Base-by-base conservation (phyloP, 2,329 filamentous ascomycete species). In the Xylariaceae sp. region DNA sequence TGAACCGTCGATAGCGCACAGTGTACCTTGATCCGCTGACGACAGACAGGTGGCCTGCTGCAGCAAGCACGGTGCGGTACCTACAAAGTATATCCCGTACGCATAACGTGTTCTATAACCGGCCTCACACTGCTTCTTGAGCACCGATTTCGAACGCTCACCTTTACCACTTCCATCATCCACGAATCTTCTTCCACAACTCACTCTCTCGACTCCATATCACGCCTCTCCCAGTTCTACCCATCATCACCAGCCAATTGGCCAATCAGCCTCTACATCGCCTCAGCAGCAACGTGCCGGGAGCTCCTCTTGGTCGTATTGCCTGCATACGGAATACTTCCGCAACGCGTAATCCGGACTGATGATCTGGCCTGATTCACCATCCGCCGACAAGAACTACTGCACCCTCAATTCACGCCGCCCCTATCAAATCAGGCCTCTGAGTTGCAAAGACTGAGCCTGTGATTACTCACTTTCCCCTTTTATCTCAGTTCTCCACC, bases 351-450 rank as follows among this genome's bases (percentile, higher is more conserved):
- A 23, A 23, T 23, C 23, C 23, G 23, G 23, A 53, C 56, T 60
- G 61, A 61, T 65, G 61, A 65, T 65, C 64, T 65, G 64, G 61
- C 64, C 64, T 61, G 54, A 64, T 61, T 61, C 35, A 35, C 10
- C 23, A 23, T 8, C 48, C 52, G 50, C 53, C 35, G 41, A 50
- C 57, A 55, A 57, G 45, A 47, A 52, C 55, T 62, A 35, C 58
- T 51, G 44, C 54, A 52, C 48, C 30, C 35, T 57, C 51, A 53
- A 57, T 48, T 51, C 47, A 35, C 56, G 4, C 30, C 55, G 52
- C 48, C 44, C 34, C 47, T 49, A 59, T 30, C 53, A 35, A 7
- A 51, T 35, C 15, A 5, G 49, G 34, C 57, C 52, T 10, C 56
- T 30, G 53, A 50, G 17, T 45, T 23, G 23, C 2, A 23, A 23